These are phyloP conservation scores for Microascus cirrosus DNA, from an alignment of 2,329 filamentous ascomycete genomes.

Conservation along the genomic window DNA sequence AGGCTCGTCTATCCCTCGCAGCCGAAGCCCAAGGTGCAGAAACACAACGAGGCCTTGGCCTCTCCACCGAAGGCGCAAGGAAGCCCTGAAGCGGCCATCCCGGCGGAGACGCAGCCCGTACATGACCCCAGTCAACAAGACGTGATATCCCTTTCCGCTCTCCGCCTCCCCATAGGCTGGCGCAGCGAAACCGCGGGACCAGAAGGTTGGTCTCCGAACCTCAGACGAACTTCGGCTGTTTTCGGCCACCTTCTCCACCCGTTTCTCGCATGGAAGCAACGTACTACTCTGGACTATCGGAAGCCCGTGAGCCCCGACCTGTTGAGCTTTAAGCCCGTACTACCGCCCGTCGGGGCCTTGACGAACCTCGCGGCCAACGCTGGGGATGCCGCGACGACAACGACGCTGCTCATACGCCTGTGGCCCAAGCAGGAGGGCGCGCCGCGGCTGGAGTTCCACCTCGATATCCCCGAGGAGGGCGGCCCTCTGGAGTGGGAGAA, in stretches of 20 bases:
- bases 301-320: not conserved
- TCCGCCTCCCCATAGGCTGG: conserved; percentile 5
- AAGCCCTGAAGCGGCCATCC: not conserved
- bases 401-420: conserved; percentile 1
- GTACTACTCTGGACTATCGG: not conserved
- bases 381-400: conserved; percentile 2
- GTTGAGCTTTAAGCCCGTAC: conserved; percentile 27
- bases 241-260: conserved; percentile 41
- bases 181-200: not conserved
- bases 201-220: conserved; percentile 5
- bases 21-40: not conserved
- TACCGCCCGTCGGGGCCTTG: conserved; percentile 36
- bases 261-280: not conserved
- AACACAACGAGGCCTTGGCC: not conserved
- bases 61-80: not conserved
- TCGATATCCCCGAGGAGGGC: conserved; percentile 7
- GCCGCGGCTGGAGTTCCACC: conserved; percentile 6
- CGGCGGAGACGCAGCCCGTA: not conserved
- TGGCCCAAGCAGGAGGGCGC: conserved; percentile 5
- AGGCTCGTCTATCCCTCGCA: not conserved
- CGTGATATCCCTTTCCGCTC: not conserved
- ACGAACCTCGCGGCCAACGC: conserved; percentile 13
- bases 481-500: conserved; percentile 9
- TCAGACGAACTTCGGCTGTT: conserved; percentile 22
- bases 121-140: not conserved